Evolutionary conservation across 2,329 filamentous ascomycete species (phyloP).

Genomic region (Lojkania enalia): DNA sequence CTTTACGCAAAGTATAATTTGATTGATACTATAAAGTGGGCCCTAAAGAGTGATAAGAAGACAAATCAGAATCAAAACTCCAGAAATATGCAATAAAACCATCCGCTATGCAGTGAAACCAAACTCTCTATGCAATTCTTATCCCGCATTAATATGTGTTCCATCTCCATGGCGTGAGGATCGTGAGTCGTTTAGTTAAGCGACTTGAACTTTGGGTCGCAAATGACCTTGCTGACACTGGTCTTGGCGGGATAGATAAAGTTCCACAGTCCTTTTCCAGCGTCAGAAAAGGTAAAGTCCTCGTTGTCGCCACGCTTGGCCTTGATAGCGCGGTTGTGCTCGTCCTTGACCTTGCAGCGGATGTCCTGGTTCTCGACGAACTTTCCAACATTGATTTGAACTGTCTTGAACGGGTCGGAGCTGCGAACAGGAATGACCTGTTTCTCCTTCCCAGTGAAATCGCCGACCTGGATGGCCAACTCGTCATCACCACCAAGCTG

Average conservation of each 20-base stretch:
- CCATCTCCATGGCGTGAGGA: not conserved
- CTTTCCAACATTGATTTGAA: slow-evolving; percentile 13
- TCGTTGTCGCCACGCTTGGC: slow-evolving; percentile 13
- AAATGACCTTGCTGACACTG: slow-evolving; percentile 17
- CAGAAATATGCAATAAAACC: not conserved
- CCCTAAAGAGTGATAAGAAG: not conserved
- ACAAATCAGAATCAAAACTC: not conserved
- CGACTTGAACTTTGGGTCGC: slow-evolving; percentile 17
- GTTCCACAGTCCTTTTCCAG: slow-evolving; percentile 15
- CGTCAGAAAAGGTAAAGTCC: slow-evolving; percentile 20
- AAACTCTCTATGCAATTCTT: not conserved
- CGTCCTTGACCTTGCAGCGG: slow-evolving; percentile 17
- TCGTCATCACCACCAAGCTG: slow-evolving; percentile 9
- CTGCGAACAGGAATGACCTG: slow-evolving; percentile 4
- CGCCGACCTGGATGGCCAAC: slow-evolving; percentile 9
- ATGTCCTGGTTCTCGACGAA: slow-evolving; percentile 15
- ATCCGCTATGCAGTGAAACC: not conserved
- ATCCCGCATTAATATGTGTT: not conserved
- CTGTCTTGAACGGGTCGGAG: slow-evolving; percentile 14
- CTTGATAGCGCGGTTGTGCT: slow-evolving; percentile 11
- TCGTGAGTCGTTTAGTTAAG: not conserved
- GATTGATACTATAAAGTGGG: too few relatives aligned
- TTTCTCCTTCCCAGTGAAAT: slow-evolving; percentile 8
- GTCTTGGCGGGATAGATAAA: slow-evolving; percentile 13
- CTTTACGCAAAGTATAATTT: too few relatives aligned